Evolutionary conservation across 2,329 filamentous ascomycete genomes (phyloP).

Genomic region (Diaporthe vaccinii): DNA sequence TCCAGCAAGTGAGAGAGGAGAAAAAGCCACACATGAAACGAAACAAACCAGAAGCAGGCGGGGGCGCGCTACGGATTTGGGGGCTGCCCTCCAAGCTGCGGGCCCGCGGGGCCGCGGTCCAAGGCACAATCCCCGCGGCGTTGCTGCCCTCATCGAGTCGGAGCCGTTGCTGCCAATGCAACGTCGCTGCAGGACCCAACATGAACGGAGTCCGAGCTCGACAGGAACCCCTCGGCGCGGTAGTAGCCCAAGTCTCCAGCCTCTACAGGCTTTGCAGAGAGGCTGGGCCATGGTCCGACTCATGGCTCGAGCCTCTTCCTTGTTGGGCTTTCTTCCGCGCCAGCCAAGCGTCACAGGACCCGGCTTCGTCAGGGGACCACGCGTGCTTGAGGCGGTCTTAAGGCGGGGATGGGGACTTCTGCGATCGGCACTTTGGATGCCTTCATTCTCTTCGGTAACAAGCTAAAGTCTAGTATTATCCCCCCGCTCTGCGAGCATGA

Average conservation of each 20-base stretch:
- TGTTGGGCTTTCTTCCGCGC: constrained; percentile 7
- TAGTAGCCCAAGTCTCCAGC: background rate
- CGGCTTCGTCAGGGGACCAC: background rate
- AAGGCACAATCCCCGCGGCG: constrained; percentile 1
- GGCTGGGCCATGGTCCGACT: background rate
- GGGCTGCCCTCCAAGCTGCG: background rate
- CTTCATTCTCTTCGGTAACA: constrained; percentile 13
- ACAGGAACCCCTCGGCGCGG: background rate
- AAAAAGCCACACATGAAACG: constrained; percentile 11
- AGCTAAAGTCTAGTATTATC: constrained; percentile 17
- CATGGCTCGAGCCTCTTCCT: background rate
- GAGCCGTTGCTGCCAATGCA: constrained; percentile 9
- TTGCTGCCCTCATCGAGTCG: constrained; percentile 16
- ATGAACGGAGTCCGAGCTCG: constrained; percentile 25
- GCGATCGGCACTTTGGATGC: constrained; percentile 5
- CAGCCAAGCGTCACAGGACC: constrained; percentile 22
- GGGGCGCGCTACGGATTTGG: constrained; percentile 1
- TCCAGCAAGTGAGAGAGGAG: background rate
- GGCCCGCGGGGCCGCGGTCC: background rate
- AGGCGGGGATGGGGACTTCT: background rate
- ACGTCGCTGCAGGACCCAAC: constrained; percentile 1
- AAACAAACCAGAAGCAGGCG: constrained; percentile 24
- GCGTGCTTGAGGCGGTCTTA: background rate
- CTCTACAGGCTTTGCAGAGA: background rate
- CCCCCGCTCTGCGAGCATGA: background rate